These are phyloP conservation scores for Dimargaris xerosporica DNA, from an alignment of 192 early-diverging fungal genomes.

Conservation along the genomic window DNA sequence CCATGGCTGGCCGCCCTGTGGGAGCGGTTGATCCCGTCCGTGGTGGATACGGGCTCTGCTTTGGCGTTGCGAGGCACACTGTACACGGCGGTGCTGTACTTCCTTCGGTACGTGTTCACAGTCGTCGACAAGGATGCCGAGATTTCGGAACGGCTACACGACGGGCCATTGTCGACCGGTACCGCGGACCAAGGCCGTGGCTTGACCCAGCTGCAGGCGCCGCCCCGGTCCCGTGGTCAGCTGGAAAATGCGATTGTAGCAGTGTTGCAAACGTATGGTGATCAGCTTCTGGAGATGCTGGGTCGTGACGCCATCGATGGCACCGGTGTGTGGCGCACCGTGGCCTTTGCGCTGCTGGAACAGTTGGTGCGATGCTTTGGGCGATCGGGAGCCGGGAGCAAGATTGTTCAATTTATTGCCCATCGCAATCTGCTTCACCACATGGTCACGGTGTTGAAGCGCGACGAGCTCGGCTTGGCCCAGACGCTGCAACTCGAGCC, in stretches of 20 bases:
- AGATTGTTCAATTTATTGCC: constrained; percentile 27
- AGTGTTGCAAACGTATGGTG: constrained; percentile 36
- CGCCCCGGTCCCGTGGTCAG: background rate
- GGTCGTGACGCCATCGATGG: constrained; percentile 74
- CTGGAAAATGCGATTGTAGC: constrained; percentile 31
- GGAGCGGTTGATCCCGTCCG: constrained; percentile 40
- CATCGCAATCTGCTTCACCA: constrained; percentile 39
- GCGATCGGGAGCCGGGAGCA: constrained; percentile 25
- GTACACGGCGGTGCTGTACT: constrained; percentile 58
- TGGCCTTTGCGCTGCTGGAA: constrained; percentile 65
- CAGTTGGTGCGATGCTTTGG: constrained; percentile 39
- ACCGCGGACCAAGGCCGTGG: background rate
- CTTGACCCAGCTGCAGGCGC: background rate
- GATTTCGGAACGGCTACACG: background rate
- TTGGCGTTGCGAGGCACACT: constrained; percentile 56
- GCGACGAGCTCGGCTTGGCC: constrained; percentile 41
- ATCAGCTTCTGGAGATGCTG: constrained; percentile 53
- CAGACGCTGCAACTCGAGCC: constrained; percentile 33
- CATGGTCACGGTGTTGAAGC: constrained; percentile 37
- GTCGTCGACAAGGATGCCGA: constrained; percentile 11
- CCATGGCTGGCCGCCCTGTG: constrained; percentile 36
- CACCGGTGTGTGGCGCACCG: constrained; percentile 64
- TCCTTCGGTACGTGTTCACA: constrained; percentile 42
- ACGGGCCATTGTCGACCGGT: background rate
- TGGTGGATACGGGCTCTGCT: constrained; percentile 37